These are phyloP conservation scores for Rhodotorula toruloides DNA, from an alignment of 768 basidiomycete species.

Conservation along the genomic window DNA sequence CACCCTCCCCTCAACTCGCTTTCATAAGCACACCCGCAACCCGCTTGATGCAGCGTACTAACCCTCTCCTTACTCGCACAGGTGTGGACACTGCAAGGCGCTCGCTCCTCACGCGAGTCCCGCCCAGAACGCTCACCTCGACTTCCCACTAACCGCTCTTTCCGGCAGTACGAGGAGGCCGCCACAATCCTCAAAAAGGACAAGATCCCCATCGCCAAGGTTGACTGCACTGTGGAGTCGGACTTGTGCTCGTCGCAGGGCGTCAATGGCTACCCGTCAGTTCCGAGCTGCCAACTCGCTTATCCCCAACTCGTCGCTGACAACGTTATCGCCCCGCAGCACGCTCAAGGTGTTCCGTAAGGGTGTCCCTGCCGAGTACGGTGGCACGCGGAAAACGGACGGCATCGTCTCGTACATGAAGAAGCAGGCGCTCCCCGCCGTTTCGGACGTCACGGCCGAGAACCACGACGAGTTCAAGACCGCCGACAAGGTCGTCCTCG, in stretches of 20 bases:
- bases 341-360: constrained; percentile 87
- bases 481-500: constrained; percentile 80
- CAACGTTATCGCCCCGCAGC: constrained; percentile 47
- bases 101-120: constrained; percentile 1
- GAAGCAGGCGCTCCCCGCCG: constrained; percentile 82
- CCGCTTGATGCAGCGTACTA: not conserved
- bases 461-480: constrained; percentile 79
- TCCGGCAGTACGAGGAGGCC: constrained; percentile 53
- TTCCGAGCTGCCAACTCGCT: too few relatives aligned
- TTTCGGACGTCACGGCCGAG: constrained; percentile 68
- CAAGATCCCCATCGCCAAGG: constrained; percentile 85
- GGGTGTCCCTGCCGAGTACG: constrained; percentile 73
- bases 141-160: not conserved
- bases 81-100: constrained; percentile 44
- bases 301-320: not conserved
- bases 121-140: not conserved
- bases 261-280: constrained; percentile 90
- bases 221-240: constrained; percentile 90
- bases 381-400: constrained; percentile 85
- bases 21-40: not conserved
- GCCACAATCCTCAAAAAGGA: constrained; percentile 87
- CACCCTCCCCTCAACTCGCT: not conserved
- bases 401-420: constrained; percentile 58
- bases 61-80: not conserved
- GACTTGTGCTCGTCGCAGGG: constrained; percentile 85